A percentile compares a stretch with the other conserved stretches of the same genome.
phyloP scores from a whole-genome alignment of 2,329 filamentous ascomycete species.

The Botryotinia calthae region DNA sequence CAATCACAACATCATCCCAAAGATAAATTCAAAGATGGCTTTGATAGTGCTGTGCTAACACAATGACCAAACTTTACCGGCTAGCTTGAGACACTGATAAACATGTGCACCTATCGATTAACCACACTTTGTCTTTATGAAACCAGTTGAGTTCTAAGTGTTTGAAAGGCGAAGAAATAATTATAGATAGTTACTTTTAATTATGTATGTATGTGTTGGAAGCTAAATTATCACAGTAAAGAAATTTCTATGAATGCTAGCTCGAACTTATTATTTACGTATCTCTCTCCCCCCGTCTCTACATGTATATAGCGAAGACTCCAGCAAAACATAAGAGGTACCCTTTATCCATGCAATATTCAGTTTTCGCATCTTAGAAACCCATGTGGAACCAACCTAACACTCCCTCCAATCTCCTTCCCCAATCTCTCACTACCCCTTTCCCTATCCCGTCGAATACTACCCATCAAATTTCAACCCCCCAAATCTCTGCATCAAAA shows the following conservation, averaged over 20 bases:
- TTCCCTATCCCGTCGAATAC: neutral
- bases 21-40: neutral
- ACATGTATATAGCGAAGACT: neutral
- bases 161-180: neutral
- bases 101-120: too few relatives aligned
- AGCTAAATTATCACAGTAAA: neutral
- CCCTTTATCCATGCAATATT: neutral
- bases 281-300: neutral
- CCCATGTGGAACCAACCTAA: neutral
- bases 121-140: too few relatives aligned
- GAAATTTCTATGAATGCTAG: neutral
- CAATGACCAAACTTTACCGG: too few relatives aligned
- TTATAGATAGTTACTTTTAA: too few relatives aligned
- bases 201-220: neutral
- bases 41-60: too few relatives aligned
- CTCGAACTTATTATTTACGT: neutral
- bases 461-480: neutral
- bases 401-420: too few relatives aligned
- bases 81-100: too few relatives aligned
- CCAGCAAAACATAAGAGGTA: neutral
- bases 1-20: rapidly evolving
- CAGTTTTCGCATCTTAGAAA: neutral
- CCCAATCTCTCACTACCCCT: too few relatives aligned
- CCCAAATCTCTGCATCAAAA: constrained; percentile 6
- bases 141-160: neutral